phyloP scores from a whole-genome alignment of 2,329 filamentous ascomycete genomes.

The Thelonectria rubi region DNA sequence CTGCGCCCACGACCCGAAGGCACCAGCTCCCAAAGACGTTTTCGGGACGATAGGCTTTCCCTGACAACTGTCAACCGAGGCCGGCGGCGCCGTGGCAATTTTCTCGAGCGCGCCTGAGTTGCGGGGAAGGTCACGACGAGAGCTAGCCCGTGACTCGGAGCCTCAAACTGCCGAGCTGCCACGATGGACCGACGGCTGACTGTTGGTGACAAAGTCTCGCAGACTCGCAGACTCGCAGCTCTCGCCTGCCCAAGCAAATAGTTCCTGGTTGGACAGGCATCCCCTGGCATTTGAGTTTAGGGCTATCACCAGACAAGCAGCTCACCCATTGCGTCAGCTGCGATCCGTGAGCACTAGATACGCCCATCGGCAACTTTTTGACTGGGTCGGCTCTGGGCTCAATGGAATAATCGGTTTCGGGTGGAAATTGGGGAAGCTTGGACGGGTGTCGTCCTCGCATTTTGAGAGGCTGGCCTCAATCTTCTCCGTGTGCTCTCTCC shows the following conservation, averaged over 20 bases:
- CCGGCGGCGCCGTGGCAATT: slow-evolving; percentile 16
- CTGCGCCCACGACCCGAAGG: no score
- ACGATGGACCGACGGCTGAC: slow-evolving; percentile 16
- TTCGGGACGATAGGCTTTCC: neutral
- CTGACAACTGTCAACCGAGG: neutral
- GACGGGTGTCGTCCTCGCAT: slow-evolving; percentile 1
- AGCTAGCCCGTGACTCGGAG: slow-evolving; percentile 23
- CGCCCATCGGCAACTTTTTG: slow-evolving; percentile 23
- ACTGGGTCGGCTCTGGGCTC: slow-evolving; percentile 25
- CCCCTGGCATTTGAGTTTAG: slow-evolving; percentile 35
- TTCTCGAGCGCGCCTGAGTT: slow-evolving; percentile 19
- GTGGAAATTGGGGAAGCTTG: slow-evolving; percentile 35
- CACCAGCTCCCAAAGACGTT: neutral
- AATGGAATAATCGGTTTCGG: slow-evolving; percentile 22
- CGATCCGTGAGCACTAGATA: slow-evolving; percentile 36
- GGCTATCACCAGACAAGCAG: slow-evolving; percentile 38
- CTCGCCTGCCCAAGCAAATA: slow-evolving; percentile 19
- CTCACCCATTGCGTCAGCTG: slow-evolving; percentile 39
- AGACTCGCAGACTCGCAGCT: neutral
- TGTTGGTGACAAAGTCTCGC: slow-evolving; percentile 1
- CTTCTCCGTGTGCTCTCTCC: neutral
- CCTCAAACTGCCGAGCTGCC: slow-evolving; percentile 32
- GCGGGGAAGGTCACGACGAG: slow-evolving; percentile 24
- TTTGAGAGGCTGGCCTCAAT: slow-evolving; percentile 15
- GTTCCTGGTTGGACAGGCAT: slow-evolving; percentile 31